Evolutionary conservation across 179 eudicot genomes (phyloP).

Genomic region (Beta lomatogona): DNA sequence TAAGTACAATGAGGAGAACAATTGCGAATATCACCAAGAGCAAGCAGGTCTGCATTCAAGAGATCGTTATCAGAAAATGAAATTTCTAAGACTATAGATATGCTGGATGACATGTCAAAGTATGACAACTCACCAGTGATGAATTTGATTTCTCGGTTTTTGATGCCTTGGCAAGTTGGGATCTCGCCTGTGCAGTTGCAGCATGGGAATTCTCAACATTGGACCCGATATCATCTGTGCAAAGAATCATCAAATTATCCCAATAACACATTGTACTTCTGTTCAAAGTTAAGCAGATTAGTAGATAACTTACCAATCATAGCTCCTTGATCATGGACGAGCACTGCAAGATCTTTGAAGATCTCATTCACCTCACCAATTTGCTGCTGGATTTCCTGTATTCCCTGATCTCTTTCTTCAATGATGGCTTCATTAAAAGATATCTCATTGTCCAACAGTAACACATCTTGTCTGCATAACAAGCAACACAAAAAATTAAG

Average conservation of each 20-base stretch:
- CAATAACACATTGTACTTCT: background rate
- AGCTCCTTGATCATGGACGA: constrained; percentile 88
- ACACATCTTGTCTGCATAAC: constrained; percentile 63
- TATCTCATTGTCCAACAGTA: constrained; percentile 71
- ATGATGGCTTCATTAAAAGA: constrained; percentile 74
- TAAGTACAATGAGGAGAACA: constrained; percentile 62
- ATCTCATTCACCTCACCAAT: constrained; percentile 88
- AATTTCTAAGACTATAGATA: background rate
- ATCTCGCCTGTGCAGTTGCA: constrained; percentile 76
- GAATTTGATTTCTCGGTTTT: constrained; percentile 85
- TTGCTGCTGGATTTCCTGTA: constrained; percentile 75
- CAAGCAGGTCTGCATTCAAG: constrained; percentile 63
- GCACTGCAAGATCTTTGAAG: constrained; percentile 85
- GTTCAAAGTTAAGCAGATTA: constrained; percentile 7
- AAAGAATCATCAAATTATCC: constrained; percentile 5
- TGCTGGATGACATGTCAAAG: constrained; percentile 1
- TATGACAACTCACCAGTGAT: constrained; percentile 61
- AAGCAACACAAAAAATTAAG: background rate
- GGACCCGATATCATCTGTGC: constrained; percentile 78
- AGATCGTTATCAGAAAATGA: background rate
- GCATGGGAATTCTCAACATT: constrained; percentile 76
- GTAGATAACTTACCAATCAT: constrained; percentile 60
- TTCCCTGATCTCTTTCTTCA: constrained; percentile 85
- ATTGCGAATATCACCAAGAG: constrained; percentile 82
- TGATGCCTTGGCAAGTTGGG: constrained; percentile 79